Evolutionary conservation across 2,329 filamentous ascomycete species (phyloP).

Genomic region (Fusarium sp.): DNA sequence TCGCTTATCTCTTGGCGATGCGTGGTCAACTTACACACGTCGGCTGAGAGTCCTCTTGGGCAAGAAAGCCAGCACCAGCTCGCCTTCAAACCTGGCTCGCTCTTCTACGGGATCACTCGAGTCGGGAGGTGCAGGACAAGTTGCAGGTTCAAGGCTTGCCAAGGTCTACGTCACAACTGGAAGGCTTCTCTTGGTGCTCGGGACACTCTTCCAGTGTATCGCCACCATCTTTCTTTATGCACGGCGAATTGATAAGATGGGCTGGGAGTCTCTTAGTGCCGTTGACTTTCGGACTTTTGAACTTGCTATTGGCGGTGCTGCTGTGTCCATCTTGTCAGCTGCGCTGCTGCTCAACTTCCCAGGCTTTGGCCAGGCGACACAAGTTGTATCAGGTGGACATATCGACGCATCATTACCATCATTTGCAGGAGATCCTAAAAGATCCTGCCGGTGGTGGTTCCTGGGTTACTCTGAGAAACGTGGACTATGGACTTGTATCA

Average conservation of each 20-base stretch:
- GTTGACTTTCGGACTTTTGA: neutral
- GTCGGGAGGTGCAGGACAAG: neutral
- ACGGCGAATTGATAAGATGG: neutral
- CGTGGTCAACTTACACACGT: neutral
- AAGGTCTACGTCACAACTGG: neutral
- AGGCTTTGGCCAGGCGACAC: neutral
- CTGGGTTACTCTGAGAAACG: neutral
- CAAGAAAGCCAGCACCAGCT: neutral
- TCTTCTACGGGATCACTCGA: neutral
- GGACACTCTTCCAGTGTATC: neutral
- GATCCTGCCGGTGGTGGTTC: neutral
- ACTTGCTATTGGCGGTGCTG: neutral
- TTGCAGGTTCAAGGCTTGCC: neutral
- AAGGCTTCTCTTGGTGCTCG: neutral
- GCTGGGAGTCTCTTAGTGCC: neutral
- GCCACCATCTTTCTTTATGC: neutral
- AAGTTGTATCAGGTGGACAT: neutral
- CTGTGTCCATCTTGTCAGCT: neutral
- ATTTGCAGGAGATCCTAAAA: neutral
- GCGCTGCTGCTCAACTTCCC: neutral
- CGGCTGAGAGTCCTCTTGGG: neutral
- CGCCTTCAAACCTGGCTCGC: neutral
- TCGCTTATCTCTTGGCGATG: neutral
- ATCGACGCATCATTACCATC: neutral
- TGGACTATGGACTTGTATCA: neutral